Percentiles rank a stretch among this genome's conserved stretches.
Evolutionary conservation across 331 rosid genomes (phyloP).

Genomic region (Spiraea crenata): DNA sequence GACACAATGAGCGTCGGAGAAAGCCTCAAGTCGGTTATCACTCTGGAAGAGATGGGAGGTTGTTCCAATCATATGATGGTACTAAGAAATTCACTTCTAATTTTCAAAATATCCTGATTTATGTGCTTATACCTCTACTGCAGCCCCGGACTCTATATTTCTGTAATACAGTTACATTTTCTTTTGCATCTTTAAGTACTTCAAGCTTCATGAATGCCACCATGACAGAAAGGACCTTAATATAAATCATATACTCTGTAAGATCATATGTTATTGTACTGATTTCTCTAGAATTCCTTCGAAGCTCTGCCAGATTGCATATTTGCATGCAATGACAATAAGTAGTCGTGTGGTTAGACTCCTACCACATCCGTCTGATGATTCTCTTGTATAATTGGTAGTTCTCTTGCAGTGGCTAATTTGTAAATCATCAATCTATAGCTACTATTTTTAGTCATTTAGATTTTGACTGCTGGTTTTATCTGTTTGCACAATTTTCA

Average conservation of each 20-base stretch:
- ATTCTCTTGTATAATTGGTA: background rate
- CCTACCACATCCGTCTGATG: background rate
- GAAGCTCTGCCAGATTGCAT: background rate
- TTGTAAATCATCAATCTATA: background rate
- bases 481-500: conserved; percentile 31
- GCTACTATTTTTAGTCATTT: background rate
- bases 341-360: background rate
- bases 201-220: background rate
- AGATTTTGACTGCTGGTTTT: background rate
- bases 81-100: conserved; percentile 20
- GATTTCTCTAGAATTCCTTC: background rate
- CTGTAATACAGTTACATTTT: background rate
- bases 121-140: background rate
- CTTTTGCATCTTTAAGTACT: background rate
- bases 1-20: conserved; percentile 90
- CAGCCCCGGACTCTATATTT: background rate
- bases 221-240: background rate
- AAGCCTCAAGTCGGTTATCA: conserved; percentile 65
- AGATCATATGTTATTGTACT: background rate
- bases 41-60: conserved; percentile 53
- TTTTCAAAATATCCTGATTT: background rate
- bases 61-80: conserved; percentile 73
- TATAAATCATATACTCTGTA: background rate
- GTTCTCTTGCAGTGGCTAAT: background rate
- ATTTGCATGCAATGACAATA: background rate